Base-by-base conservation (phyloP, 208 protist genomes). In the Leishmania guyanensis region DNA sequence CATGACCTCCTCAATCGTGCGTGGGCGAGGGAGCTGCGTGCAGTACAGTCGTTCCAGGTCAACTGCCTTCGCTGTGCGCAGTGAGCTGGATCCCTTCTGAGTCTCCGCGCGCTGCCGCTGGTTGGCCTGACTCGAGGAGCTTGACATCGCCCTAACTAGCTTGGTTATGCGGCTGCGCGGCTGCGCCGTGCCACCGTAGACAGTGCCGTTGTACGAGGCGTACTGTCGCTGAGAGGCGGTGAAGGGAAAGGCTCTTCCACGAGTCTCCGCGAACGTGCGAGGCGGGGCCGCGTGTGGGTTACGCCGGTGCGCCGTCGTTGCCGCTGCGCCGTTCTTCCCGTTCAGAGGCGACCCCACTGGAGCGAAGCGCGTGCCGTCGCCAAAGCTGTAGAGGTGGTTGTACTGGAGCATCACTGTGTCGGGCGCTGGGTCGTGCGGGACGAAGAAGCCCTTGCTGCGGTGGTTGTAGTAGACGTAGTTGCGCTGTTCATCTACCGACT, bases 381-480 rank as follows among this genome's bases (percentile, higher is more conserved):
- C 89, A 87, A 92, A 97, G 78, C 90, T 88, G 86, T 91, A 97
- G 82, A 95, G 85, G 72, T 97, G 92, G 70, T 97, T 95, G 85
- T 97, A 97, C 54, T 92, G 88, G 50, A 97, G 83, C 68, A 90
- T 89, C 22, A 86, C 48, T 2, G 86, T 88, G 80, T 90, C 84
- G 3, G 86, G 77, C 29, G 80, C 78, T 33, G 84, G 86, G 70
- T 95, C 89, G 54, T 90, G 88, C 17, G 92, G 94, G n/a, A 97
- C 86, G 83, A 86, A 96, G 85, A 84, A 94, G 33, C 91, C 94
- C 73, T 97, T 97, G 84, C 94, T 96, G 60, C 85, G 88, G 86
- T 95, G 90, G 78, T 97, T 96, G 86, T 96, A 97, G 79, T 96
- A 97, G 54, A 95, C 84, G 82, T 92, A 91, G 54, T 93, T 90